Conservation (phyloP, 805 yeast species). For the Lipomyces yamadae region DNA sequence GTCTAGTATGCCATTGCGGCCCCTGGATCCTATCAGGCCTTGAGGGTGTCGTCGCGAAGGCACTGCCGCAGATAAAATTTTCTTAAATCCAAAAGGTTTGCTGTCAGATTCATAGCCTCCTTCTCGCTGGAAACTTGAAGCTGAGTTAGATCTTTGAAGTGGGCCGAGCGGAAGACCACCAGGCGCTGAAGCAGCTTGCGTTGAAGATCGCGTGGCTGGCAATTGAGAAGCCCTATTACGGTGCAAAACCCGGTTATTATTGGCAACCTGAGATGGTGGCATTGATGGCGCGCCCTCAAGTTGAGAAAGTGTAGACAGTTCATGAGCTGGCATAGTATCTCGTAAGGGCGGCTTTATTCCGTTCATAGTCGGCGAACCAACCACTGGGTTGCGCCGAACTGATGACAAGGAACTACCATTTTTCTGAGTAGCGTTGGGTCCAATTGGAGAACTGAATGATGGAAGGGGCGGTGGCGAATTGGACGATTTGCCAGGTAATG, state of each 20-base stretch:
- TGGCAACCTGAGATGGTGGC: background rate
- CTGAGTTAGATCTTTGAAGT: slow-evolving; percentile 18
- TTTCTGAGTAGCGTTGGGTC: slow-evolving; percentile 4
- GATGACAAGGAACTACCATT: slow-evolving; percentile 18
- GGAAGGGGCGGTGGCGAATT: background rate
- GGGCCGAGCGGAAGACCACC: background rate
- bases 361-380: background rate
- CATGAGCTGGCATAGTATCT: background rate
- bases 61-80: background rate
- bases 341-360: slow-evolving; percentile 21
- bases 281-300: background rate
- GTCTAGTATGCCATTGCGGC: background rate
- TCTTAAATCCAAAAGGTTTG: slow-evolving; percentile 21
- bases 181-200: background rate
- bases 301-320: background rate
- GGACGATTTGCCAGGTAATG: background rate
- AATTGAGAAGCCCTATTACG: background rate
- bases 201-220: background rate
- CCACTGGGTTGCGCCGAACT: slow-evolving; percentile 9
- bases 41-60: background rate
- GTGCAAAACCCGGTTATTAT: background rate
- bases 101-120: slow-evolving; percentile 1
- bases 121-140: slow-evolving; percentile 22
- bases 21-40: background rate
- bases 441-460: background rate